These are phyloP conservation scores for Nothophaeocryptopus gaeumannii DNA, from an alignment of 2,329 filamentous ascomycete species.

Conservation along the genomic window DNA sequence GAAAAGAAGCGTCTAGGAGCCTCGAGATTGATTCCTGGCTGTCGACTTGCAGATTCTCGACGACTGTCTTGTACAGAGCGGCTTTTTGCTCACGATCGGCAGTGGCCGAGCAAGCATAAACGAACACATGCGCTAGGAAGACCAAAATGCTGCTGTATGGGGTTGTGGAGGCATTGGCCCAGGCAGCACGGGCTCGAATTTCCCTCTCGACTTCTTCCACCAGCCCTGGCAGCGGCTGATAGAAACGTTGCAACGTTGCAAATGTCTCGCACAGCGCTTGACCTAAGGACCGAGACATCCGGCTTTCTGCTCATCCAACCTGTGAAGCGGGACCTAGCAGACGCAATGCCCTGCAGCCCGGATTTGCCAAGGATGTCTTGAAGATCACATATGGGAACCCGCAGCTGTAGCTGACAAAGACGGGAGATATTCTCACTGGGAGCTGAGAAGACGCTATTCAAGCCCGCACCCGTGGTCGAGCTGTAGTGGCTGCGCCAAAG, in stretches of 20 bases:
- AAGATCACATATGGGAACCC: not conserved
- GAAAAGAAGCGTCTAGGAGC: not conserved
- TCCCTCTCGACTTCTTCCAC: too few species aligned
- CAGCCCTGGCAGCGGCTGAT: too few species aligned
- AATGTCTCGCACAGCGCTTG: not conserved
- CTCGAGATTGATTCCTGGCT: not conserved
- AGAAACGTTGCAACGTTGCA: too few species aligned
- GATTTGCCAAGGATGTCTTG: conserved; percentile 2
- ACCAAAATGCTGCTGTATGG: conserved; percentile 4
- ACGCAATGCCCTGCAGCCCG: not conserved
- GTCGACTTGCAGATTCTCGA: not conserved
- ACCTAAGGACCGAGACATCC: not conserved
- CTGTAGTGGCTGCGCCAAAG: too few species aligned
- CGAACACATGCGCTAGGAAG: not conserved
- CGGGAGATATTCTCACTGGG: not conserved
- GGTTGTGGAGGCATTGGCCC: not conserved
- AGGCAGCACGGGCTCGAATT: too few species aligned
- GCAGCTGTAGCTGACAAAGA: not conserved
- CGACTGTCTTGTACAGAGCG: not conserved
- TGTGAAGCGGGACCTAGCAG: not conserved
- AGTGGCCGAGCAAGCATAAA: not conserved
- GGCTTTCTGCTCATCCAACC: not conserved
- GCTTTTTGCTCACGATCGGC: not conserved
- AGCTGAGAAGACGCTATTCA: not conserved
- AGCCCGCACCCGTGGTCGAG: too few species aligned